Evolutionary conservation across 2,329 filamentous ascomycete genomes (phyloP), one percentile per base, ranked within the genome.

Genomic region (Aspergillus sp.): DNA sequence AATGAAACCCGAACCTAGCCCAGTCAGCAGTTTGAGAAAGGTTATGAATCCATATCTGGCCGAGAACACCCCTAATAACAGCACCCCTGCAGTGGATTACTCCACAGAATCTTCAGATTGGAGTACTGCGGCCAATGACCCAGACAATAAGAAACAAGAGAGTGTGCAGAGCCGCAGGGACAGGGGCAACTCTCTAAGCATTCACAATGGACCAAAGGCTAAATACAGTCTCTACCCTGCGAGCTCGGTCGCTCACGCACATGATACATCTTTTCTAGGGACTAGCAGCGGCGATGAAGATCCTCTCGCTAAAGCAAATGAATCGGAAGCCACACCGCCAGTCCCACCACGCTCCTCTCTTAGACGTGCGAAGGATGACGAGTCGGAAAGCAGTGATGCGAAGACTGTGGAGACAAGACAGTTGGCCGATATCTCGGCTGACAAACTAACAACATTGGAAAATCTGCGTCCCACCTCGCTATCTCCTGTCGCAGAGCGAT

Each of bases 41-140:
- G 89, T 90, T 52, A 96, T 96, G 91, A 89, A 89, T 74, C 91
- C 90, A 6, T 97, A 91, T 71, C 77, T 96, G 15, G 68, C 64
- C 5, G 72, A 74, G n/a, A 61, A 66, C 34, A 55, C 41, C 19
- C 57, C 63, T 20, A 52, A 56, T 15, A 42, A 44, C 24, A 51
- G 51, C 22, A 51, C 39, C 17, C 64, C 68, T 12, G 63, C 51
- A 37, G 59, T 61, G 19, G 54, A 56, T 54, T 60, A 65, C 49
- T 57, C 58, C 30, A 69, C 68, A 41, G 66, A 70, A 51, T 57
- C 60, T 24, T 60, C 61, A 19, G 64, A 64, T 46, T 64, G 65
- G 49, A 63, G 64, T 27, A 54, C 56, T 41, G 56, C 51, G 15
- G 51, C 56, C n/a, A 57, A 62, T n/a, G 54, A 62, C 39, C 46